Percentiles rank a stretch among this genome's conserved stretches.
Conservation (phyloP, 805 yeast species). For the Naumovozyma castellii region DNA sequence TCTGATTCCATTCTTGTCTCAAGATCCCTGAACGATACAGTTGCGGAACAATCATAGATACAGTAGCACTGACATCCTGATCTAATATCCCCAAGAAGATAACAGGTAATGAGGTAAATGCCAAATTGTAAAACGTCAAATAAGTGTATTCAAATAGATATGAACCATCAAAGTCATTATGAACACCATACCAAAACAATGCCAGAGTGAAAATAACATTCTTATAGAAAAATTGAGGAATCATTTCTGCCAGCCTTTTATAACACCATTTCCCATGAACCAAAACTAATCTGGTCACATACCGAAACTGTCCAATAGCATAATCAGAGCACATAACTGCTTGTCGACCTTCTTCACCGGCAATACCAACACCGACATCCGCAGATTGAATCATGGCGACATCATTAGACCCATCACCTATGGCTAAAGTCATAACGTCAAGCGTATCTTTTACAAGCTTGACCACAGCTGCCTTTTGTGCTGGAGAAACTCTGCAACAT, state of each 20-base stretch:
- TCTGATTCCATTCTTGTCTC: constrained; percentile 62
- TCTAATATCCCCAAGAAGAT: constrained; percentile 70
- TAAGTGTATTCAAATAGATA: constrained; percentile 72
- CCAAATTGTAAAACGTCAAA: constrained; percentile 73
- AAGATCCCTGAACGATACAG: constrained; percentile 64
- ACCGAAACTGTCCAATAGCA: constrained; percentile 81
- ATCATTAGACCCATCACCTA: constrained; percentile 86
- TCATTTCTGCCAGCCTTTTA: constrained; percentile 73
- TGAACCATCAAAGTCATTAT: constrained; percentile 67
- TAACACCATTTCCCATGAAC: constrained; percentile 86
- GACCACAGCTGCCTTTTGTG: constrained; percentile 78
- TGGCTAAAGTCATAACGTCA: constrained; percentile 76
- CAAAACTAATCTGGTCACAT: constrained; percentile 51
- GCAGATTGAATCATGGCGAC: constrained; percentile 89
- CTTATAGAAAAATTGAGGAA: constrained; percentile 72
- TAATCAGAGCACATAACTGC: constrained; percentile 86
- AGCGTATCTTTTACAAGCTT: constrained; percentile 63
- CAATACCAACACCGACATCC: constrained; percentile 81
- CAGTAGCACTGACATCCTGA: constrained; percentile 66
- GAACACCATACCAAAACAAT: constrained; percentile 73
- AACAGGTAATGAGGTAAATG: constrained; percentile 74
- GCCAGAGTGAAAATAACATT: constrained; percentile 69
- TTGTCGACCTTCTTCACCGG: constrained; percentile 87
- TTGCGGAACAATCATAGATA: constrained; percentile 65
- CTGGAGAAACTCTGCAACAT: constrained; percentile 83